Conservation (phyloP, 1,284 basidiomycete species). For the Ustilago curta region DNA sequence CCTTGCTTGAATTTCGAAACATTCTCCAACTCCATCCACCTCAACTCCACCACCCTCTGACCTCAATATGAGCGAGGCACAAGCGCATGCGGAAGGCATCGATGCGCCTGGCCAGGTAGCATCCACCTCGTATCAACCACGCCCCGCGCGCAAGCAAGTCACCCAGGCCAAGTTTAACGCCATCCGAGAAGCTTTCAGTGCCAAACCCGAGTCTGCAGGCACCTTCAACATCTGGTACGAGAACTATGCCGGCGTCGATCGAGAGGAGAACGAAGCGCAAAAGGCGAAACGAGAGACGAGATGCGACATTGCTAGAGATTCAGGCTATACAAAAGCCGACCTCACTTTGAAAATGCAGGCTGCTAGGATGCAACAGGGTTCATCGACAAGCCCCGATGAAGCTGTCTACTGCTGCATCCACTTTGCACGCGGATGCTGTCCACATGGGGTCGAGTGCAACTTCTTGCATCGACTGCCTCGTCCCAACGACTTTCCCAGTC, state of each 20-base stretch:
- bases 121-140: constrained; percentile 51
- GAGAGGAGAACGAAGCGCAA: constrained; percentile 72
- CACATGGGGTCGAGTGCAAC: constrained; percentile 94
- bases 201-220: constrained; percentile 53
- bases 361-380: constrained; percentile 27
- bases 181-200: constrained; percentile 60
- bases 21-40: constrained; percentile 3
- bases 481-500: constrained; percentile 80
- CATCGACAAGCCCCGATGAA: constrained; percentile 70
- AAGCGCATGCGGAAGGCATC: background rate
- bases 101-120: constrained; percentile 23
- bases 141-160: constrained; percentile 66
- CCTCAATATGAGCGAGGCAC: constrained; percentile 31
- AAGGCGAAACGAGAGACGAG: constrained; percentile 92
- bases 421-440: constrained; percentile 95
- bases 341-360: constrained; percentile 33
- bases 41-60: background rate
- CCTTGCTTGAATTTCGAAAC: background rate
- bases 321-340: constrained; percentile 79
- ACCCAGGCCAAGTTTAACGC: constrained; percentile 58
- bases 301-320: constrained; percentile 87
- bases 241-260: constrained; percentile 82
- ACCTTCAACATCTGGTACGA: constrained; percentile 93
- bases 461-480: constrained; percentile 84
- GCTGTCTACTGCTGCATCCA: constrained; percentile 94